Percentiles rank a stretch among this genome's conserved stretches.
These are phyloP conservation scores for Entomortierella chlamydospora DNA, from an alignment of 192 early-diverging fungal species.

Conservation along the genomic window DNA sequence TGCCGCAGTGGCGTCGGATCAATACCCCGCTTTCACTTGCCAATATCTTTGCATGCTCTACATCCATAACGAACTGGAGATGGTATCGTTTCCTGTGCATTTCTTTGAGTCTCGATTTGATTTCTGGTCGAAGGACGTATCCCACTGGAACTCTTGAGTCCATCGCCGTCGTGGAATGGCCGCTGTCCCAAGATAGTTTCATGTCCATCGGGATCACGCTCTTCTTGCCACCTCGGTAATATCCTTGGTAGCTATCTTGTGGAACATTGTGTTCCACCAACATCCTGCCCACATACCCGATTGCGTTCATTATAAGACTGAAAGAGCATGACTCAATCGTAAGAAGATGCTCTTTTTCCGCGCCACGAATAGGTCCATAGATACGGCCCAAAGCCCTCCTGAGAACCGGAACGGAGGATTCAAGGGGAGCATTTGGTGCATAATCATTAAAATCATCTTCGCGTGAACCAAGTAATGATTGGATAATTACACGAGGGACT, in stretches of 20 bases:
- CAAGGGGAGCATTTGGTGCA: not conserved
- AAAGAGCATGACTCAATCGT: conserved; percentile 19
- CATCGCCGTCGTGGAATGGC: not conserved
- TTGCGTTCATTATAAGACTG: conserved; percentile 2
- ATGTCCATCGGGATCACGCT: conserved; percentile 19
- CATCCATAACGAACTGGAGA: conserved; percentile 6
- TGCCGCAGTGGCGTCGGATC: not conserved
- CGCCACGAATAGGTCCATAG: conserved; percentile 1
- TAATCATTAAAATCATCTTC: not conserved
- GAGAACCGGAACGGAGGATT: conserved; percentile 14
- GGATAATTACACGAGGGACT: conserved; percentile 2
- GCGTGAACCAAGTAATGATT: not conserved
- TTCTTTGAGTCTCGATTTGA: not conserved
- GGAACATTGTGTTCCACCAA: not conserved
- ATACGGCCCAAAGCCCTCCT: not conserved
- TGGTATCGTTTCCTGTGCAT: conserved; percentile 5
- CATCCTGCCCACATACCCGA: not conserved
- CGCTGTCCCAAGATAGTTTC: not conserved
- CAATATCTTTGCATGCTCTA: not conserved
- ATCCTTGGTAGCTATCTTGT: not conserved
- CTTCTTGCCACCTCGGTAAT: conserved; percentile 26
- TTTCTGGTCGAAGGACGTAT: conserved; percentile 24
- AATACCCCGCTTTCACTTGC: not conserved
- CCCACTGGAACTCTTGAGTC: conserved; percentile 6
- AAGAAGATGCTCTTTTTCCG: conserved; percentile 18